These are phyloP conservation scores for Daldinia sp. DNA, from an alignment of 2,329 filamentous ascomycete genomes.

Conservation along the genomic window DNA sequence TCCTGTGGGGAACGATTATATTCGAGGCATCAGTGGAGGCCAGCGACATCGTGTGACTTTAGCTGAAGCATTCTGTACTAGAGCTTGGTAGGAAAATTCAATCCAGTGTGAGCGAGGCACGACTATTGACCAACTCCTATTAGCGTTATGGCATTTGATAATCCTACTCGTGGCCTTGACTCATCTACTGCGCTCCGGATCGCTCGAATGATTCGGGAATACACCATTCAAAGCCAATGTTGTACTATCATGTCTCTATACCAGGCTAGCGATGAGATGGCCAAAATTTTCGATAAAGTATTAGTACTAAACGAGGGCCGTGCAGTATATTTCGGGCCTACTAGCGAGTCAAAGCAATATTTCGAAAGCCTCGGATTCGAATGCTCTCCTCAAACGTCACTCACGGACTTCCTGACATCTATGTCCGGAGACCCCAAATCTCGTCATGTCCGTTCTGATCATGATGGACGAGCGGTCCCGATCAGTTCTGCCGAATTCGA, in stretches of 20 bases:
- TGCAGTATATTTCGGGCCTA: constrained; percentile 68
- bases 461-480: constrained; percentile 51
- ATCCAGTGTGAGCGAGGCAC: constrained; percentile 43
- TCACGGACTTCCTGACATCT: constrained; percentile 65
- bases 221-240: constrained; percentile 60
- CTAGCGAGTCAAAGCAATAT: constrained; percentile 60
- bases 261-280: constrained; percentile 66
- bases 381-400: constrained; percentile 64
- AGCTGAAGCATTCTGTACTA: constrained; percentile 63
- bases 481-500: constrained; percentile 67
- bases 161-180: constrained; percentile 69
- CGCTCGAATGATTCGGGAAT: constrained; percentile 65
- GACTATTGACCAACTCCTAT: not conserved
- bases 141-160: constrained; percentile 38
- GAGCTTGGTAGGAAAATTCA: constrained; percentile 43
- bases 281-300: constrained; percentile 68
- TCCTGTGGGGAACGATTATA: constrained; percentile 67
- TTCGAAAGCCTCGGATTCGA: constrained; percentile 68
- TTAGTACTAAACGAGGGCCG: constrained; percentile 70
- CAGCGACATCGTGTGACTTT: constrained; percentile 73
- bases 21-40: constrained; percentile 66
- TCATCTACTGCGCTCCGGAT: constrained; percentile 65
- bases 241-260: constrained; percentile 68
- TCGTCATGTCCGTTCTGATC: constrained; percentile 52
- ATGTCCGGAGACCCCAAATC: constrained; percentile 57